phyloP scores from a whole-genome alignment of 73 alveolate species.

The Paramecium sexaurelia region DNA sequence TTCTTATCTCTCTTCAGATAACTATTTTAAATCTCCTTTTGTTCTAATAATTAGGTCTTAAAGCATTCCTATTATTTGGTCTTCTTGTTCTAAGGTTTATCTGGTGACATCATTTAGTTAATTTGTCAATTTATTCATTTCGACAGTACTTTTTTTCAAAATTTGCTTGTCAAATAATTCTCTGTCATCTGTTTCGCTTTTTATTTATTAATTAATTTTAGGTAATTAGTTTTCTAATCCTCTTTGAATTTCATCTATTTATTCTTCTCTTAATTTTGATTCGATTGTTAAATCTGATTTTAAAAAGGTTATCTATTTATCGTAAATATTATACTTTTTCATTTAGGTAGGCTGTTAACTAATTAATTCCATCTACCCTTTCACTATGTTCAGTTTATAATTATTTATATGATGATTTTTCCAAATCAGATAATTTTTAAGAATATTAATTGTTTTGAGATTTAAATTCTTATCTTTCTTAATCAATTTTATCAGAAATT shows the following conservation, averaged over 20 bases:
- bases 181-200: background rate
- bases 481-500: background rate
- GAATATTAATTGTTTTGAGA: background rate
- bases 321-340: background rate
- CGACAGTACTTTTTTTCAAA: background rate
- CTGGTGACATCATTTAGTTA: background rate
- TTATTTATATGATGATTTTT: background rate
- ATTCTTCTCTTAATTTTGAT: slow-evolving; percentile 5
- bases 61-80: background rate
- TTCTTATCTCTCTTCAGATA: slow-evolving; percentile 8
- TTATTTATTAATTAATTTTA: background rate
- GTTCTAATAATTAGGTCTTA: slow-evolving; percentile 16
- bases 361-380: background rate
- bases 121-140: background rate
- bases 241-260: background rate
- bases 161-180: background rate
- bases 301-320: background rate
- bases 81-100: background rate
- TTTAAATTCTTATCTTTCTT: background rate
- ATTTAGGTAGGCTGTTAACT: background rate
- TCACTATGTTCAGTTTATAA: background rate
- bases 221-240: slow-evolving; percentile 17
- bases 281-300: background rate
- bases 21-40: background rate
- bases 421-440: background rate